A percentile compares a stretch with the other conserved stretches of the same genome.
phyloP scores from a whole-genome alignment of 1,284 basidiomycete species.

The Austroboletus novae-zelandiae region DNA sequence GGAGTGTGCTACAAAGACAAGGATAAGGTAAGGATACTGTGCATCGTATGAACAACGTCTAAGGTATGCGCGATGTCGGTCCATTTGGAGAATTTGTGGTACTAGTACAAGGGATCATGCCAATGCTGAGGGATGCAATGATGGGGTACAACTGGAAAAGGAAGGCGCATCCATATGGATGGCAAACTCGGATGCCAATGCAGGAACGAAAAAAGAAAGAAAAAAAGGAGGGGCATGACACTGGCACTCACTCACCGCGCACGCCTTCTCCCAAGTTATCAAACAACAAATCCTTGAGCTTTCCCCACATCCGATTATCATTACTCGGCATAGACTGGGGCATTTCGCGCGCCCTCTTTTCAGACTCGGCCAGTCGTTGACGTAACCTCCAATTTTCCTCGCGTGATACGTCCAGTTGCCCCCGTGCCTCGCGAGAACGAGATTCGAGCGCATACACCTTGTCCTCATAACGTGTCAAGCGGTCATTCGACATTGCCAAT shows the following conservation, averaged over 20 bases:
- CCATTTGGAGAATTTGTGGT: constrained; percentile 22
- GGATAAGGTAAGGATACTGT: constrained; percentile 17
- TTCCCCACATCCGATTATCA: constrained; percentile 29
- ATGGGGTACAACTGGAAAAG: constrained; percentile 15
- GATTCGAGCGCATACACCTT: constrained; percentile 18
- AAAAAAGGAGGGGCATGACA: no score
- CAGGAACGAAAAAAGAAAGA: constrained; percentile 1
- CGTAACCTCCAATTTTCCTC: constrained; percentile 24
- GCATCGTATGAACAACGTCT: constrained; percentile 15
- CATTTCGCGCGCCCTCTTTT: constrained; percentile 20
- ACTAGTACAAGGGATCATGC: constrained; percentile 23
- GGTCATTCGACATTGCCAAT: constrained; percentile 14
- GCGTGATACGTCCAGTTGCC: constrained; percentile 16
- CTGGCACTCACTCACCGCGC: constrained; percentile 19
- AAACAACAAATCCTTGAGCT: constrained; percentile 30
- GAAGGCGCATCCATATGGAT: no score
- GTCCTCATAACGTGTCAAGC: constrained; percentile 16
- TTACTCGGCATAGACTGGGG: constrained; percentile 9
- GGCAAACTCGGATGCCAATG: constrained; percentile 5
- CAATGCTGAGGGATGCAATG: constrained; percentile 23
- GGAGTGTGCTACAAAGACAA: constrained; percentile 21
- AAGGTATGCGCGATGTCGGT: constrained; percentile 24
- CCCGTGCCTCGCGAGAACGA: constrained; percentile 16
- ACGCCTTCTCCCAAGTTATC: constrained; percentile 23
- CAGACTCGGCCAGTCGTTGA: constrained; percentile 23